Evolutionary conservation across 495 filamentous ascomycete genomes (phyloP).

Genomic region (Staphylotrichum longicolle): DNA sequence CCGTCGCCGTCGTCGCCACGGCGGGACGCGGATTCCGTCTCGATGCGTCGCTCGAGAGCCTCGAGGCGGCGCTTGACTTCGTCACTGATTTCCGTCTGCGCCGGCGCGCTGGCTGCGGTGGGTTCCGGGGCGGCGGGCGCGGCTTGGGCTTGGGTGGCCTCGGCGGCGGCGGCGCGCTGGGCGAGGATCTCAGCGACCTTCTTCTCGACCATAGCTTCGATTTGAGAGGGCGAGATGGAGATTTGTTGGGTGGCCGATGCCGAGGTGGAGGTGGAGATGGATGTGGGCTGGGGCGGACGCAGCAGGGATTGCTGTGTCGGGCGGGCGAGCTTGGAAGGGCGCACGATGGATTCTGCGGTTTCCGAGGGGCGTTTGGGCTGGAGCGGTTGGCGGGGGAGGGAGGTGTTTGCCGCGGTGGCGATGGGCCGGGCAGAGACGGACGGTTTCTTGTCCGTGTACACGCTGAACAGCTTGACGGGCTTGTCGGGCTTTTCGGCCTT

Average conservation of each 20-base stretch:
- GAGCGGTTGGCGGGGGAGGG: constrained; percentile 37
- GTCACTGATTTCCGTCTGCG: constrained; percentile 61
- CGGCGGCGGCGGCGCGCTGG: constrained; percentile 51
- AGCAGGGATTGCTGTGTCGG: constrained; percentile 35
- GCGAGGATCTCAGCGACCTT: constrained; percentile 89
- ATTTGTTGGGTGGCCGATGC: constrained; percentile 29
- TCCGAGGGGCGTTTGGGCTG: constrained; percentile 48
- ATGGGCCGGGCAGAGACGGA: constrained; percentile 28
- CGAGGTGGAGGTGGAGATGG: constrained; percentile 56
- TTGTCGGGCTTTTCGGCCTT: constrained; percentile 61
- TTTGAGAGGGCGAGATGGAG: constrained; percentile 67
- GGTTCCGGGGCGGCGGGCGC: not conserved
- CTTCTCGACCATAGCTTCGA: constrained; percentile 87
- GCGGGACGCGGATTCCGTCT: constrained; percentile 34
- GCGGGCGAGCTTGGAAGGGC: constrained; percentile 45
- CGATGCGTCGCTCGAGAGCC: constrained; percentile 78
- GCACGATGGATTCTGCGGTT: constrained; percentile 27
- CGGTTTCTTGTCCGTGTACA: constrained; percentile 71
- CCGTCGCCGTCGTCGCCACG: constrained; percentile 56
- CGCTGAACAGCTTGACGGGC: constrained; percentile 74
- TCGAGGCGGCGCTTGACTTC: constrained; percentile 79
- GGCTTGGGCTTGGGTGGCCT: constrained; percentile 13
- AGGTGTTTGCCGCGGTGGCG: constrained; percentile 33
- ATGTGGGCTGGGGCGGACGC: constrained; percentile 32
- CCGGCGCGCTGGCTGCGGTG: not conserved